Conservation (phyloP, 371 early-diverging fungal species). For the Fennellomyces sp. region DNA sequence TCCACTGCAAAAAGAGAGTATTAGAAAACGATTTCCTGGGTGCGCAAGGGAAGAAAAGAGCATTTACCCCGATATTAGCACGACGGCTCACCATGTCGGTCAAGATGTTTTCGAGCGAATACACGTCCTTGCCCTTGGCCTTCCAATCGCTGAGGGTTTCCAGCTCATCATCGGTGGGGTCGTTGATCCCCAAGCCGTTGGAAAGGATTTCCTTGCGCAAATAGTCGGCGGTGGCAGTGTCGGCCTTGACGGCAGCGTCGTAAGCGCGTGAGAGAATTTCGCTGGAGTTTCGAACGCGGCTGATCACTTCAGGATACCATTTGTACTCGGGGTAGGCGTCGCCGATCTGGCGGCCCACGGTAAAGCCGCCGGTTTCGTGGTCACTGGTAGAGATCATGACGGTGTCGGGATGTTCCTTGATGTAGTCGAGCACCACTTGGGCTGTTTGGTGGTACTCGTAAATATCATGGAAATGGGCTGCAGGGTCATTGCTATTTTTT, state of each 20-base stretch:
- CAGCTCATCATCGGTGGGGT: constrained; percentile 62
- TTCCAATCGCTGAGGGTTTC: constrained; percentile 33
- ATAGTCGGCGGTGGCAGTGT: constrained; percentile 9
- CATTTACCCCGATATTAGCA: constrained; percentile 61
- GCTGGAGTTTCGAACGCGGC: constrained; percentile 56
- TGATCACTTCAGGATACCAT: constrained; percentile 71
- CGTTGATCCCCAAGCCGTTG: constrained; percentile 57
- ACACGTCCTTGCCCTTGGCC: constrained; percentile 21
- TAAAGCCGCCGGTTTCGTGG: constrained; percentile 64
- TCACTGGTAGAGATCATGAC: constrained; percentile 72
- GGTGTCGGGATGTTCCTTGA: constrained; percentile 65
- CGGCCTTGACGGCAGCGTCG: constrained; percentile 3
- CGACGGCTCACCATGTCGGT: constrained; percentile 57
- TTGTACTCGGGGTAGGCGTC: constrained; percentile 68
- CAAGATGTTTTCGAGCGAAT: constrained; percentile 36
- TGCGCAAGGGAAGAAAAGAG: not conserved
- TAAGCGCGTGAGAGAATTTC: constrained; percentile 37
- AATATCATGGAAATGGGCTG: constrained; percentile 77
- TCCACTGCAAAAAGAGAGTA: constrained; percentile 32
- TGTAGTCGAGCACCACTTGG: constrained; percentile 59
- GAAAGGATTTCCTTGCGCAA: constrained; percentile 46
- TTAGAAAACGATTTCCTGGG: not conserved
- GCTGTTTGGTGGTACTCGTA: constrained; percentile 72
- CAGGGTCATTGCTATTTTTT: constrained; percentile 79
- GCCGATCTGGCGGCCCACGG: constrained; percentile 54